Percentiles rank a stretch among this genome's conserved stretches.
Conservation (phyloP, 768 basidiomycete genomes). For the Tephrocybe sp. region DNA sequence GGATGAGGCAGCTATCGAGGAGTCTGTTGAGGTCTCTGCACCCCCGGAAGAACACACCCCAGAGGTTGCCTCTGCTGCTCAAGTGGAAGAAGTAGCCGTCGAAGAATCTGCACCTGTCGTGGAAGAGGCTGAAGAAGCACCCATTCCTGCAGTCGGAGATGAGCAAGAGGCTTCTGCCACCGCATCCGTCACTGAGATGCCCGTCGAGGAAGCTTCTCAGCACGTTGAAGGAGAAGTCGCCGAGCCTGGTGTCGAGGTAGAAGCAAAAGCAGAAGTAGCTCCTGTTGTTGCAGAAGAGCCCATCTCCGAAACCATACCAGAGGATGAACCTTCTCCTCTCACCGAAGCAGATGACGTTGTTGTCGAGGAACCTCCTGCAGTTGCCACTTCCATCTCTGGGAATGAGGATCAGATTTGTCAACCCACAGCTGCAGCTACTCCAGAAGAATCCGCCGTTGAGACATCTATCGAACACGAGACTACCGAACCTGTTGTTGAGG, state of each 20-base stretch:
- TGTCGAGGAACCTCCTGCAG: neutral
- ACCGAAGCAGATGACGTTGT: neutral
- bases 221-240: too few species aligned
- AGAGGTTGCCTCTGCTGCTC: neutral
- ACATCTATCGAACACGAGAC: too few species aligned
- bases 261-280: neutral
- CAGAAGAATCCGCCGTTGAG: too few species aligned
- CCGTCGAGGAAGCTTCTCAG: neutral
- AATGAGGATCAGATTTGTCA: too few species aligned
- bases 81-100: neutral
- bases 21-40: neutral
- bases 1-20: too few species aligned
- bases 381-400: too few species aligned
- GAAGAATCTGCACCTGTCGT: neutral
- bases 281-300: neutral
- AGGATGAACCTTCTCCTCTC: neutral
- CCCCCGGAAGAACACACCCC: neutral
- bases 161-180: too few species aligned
- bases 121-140: neutral
- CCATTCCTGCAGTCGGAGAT: too few species aligned
- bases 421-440: too few species aligned
- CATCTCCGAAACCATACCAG: neutral
- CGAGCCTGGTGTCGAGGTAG: neutral
- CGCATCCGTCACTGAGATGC: neutral
- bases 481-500: neutral